A percentile compares a stretch with the other conserved stretches of the same genome.
phyloP scores from a whole-genome alignment of 805 yeast species.

The Jamesozyma piceae region DNA sequence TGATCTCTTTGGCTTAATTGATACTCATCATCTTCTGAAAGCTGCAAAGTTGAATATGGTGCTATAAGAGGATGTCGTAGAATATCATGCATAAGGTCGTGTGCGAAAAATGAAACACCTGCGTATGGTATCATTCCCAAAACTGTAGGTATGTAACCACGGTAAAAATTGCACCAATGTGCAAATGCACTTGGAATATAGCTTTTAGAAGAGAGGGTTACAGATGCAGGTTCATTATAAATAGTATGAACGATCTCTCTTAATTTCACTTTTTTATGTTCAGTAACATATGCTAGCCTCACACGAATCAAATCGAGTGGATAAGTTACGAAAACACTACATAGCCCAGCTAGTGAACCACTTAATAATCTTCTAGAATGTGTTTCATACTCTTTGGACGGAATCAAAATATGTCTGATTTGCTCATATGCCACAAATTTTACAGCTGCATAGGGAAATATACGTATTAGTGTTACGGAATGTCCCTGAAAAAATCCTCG shows the following conservation, averaged over 20 bases:
- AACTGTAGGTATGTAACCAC: conserved; percentile 91
- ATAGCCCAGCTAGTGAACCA: conserved; percentile 84
- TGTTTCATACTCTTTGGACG: conserved; percentile 65
- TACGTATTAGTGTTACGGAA: conserved; percentile 80
- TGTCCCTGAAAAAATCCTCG: conserved; percentile 90
- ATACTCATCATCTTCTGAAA: conserved; percentile 16
- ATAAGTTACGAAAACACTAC: conserved; percentile 80
- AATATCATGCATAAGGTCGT: conserved; percentile 81
- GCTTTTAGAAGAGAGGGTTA: conserved; percentile 30
- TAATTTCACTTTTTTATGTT: conserved; percentile 25
- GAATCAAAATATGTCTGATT: conserved; percentile 69
- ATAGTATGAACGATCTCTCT: conserved; percentile 24
- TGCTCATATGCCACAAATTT: conserved; percentile 96
- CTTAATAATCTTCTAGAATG: conserved; percentile 71
- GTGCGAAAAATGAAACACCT: conserved; percentile 92
- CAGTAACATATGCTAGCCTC: conserved; percentile 81
- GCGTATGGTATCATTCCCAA: conserved; percentile 97
- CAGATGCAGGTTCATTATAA: conserved; percentile 25
- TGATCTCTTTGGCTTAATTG: conserved; percentile 15
- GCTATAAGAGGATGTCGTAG: conserved; percentile 54
- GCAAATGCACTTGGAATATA: conserved; percentile 28
- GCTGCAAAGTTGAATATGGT: conserved; percentile 38
- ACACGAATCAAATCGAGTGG: conserved; percentile 89
- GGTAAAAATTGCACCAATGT: conserved; percentile 59
- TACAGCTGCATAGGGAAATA: conserved; percentile 95